phyloP scores from a whole-genome alignment of 2,329 filamentous ascomycete genomes.

The Phialemonium atrogriseum region DNA sequence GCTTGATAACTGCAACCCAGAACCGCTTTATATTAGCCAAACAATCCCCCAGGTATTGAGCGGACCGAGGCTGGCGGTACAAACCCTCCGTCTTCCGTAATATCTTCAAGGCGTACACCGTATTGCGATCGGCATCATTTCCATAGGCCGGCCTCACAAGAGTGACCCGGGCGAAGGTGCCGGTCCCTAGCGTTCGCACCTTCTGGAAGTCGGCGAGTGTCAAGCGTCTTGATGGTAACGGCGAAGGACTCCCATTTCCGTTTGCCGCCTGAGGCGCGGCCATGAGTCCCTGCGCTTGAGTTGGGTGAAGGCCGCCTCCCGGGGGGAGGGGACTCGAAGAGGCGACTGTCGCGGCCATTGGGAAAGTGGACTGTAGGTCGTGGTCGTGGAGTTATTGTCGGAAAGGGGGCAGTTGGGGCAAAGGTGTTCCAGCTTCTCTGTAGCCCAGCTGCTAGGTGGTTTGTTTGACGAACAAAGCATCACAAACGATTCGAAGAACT shows the following conservation, averaged over 20 bases:
- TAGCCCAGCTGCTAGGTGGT: no score
- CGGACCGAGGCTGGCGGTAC: no score
- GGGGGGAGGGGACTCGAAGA: conserved; percentile 12
- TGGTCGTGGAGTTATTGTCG: background rate
- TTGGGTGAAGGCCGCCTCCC: conserved; percentile 13
- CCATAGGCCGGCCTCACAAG: conserved; percentile 57
- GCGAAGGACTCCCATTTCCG: conserved; percentile 14
- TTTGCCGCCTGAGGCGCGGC: no score
- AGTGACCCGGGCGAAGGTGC: conserved; percentile 77
- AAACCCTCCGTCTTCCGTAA: conserved; percentile 55
- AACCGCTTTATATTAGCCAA: conserved; percentile 6
- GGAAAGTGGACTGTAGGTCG: no score
- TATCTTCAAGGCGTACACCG: conserved; percentile 77
- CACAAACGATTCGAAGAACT: no score
- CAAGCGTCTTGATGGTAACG: conserved; percentile 17
- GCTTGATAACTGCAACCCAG: conserved; percentile 57
- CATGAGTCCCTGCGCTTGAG: conserved; percentile 12
- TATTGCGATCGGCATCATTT: conserved; percentile 42
- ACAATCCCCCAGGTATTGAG: no score
- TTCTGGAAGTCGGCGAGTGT: conserved; percentile 57
- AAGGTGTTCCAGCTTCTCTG: no score
- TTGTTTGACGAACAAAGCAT: no score
- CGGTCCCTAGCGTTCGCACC: conserved; percentile 69
- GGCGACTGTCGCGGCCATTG: conserved; percentile 18
- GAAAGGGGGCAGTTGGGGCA: no score